These are phyloP conservation scores for Xylaria multiplex DNA, from an alignment of 2,329 filamentous ascomycete genomes.

Conservation along the genomic window DNA sequence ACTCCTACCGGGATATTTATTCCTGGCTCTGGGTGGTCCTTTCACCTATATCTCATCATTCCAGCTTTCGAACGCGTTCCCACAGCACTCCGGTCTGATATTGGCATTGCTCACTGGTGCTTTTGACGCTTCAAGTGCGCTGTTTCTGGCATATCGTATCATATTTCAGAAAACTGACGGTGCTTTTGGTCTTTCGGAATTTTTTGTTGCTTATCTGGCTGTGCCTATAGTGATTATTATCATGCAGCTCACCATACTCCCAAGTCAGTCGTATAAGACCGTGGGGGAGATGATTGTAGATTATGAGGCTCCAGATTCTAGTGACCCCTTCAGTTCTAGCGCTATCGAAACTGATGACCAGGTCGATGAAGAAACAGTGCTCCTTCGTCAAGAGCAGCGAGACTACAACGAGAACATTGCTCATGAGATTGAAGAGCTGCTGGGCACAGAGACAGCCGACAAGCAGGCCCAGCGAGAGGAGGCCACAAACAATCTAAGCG, in stretches of 20 bases:
- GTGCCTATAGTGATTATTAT: constrained; percentile 75
- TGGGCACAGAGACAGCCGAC: constrained; percentile 71
- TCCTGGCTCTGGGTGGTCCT: constrained; percentile 80
- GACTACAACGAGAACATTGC: constrained; percentile 71
- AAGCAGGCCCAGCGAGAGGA: constrained; percentile 74
- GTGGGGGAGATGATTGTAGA: constrained; percentile 83
- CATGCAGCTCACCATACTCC: constrained; percentile 77
- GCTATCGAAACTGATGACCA: constrained; percentile 60
- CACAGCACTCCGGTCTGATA: constrained; percentile 79
- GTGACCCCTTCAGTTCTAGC: constrained; percentile 46
- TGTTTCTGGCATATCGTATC: constrained; percentile 80
- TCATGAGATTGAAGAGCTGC: constrained; percentile 76
- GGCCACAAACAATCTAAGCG: constrained; percentile 73
- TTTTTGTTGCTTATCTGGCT: constrained; percentile 77
- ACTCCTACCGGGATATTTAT: constrained; percentile 77
- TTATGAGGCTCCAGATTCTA: constrained; percentile 64
- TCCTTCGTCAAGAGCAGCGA: constrained; percentile 64
- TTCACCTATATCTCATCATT: constrained; percentile 87
- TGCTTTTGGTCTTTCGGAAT: constrained; percentile 69
- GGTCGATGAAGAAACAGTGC: constrained; percentile 65
- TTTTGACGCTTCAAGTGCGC: constrained; percentile 82
- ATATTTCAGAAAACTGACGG: constrained; percentile 68
- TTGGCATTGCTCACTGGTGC: constrained; percentile 82
- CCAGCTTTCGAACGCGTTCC: constrained; percentile 86
- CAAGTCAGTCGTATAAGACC: constrained; percentile 81